These are phyloP conservation scores for Schrenkiella parvula DNA, from an alignment of 345 rosid species.

Conservation along the genomic window DNA sequence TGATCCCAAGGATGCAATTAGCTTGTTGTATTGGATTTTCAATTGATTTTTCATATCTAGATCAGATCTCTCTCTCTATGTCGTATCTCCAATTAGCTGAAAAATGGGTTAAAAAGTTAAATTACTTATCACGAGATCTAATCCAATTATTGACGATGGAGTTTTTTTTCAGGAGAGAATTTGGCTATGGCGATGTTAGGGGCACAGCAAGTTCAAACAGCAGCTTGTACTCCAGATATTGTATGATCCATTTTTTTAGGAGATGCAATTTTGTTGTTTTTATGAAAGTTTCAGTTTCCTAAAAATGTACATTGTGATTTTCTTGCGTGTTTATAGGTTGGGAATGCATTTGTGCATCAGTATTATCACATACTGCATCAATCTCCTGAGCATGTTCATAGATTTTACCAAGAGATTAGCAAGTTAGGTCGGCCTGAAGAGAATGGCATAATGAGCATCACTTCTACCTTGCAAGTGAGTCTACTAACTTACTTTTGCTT, in stretches of 20 bases:
- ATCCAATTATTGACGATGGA: not conserved
- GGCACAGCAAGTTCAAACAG: conserved; percentile 44
- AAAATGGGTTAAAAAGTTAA: not conserved
- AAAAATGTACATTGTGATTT: not conserved
- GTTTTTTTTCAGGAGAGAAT: conserved; percentile 23
- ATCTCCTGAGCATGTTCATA: conserved; percentile 83
- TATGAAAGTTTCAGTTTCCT: not conserved
- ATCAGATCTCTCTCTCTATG: conserved; percentile 13
- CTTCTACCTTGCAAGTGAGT: conserved; percentile 85
- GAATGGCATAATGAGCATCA: conserved; percentile 61
- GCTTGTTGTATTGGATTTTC: not conserved
- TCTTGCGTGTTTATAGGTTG: conserved; percentile 50
- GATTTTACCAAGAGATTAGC: conserved; percentile 88
- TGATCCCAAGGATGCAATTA: not conserved
- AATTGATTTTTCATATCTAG: not conserved
- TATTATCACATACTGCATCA: conserved; percentile 87
- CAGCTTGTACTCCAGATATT: conserved; percentile 42
- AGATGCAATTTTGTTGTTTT: not conserved
- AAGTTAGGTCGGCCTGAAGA: conserved; percentile 89
- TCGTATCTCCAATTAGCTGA: not conserved
- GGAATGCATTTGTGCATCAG: conserved; percentile 92
- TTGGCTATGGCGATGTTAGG: conserved; percentile 45
- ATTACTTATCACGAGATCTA: not conserved
- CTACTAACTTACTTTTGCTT: not conserved
- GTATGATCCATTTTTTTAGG: conserved; percentile 24